Conservation (phyloP, 345 rosid species). For the Schrenkiella parvula region DNA sequence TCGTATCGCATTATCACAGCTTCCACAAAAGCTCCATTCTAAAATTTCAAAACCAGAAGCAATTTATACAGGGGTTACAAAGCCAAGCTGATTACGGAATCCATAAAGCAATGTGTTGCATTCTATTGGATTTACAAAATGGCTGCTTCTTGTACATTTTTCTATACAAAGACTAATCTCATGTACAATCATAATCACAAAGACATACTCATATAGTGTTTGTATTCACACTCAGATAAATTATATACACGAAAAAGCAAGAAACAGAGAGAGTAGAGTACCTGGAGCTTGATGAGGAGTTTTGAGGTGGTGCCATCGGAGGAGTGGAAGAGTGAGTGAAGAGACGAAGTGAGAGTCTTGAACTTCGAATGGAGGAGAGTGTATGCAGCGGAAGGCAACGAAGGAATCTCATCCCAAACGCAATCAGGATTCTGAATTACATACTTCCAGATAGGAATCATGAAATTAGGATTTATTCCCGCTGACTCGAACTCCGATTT, state of each 20-base stretch:
- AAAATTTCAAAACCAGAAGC: background rate
- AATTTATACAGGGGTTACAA: background rate
- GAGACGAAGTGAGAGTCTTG: slow-evolving; percentile 68
- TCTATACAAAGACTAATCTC: background rate
- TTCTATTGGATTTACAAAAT: background rate
- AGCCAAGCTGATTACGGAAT: background rate
- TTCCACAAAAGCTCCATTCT: slow-evolving; percentile 88
- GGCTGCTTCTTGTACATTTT: background rate
- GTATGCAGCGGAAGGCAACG: slow-evolving; percentile 70
- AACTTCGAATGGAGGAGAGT: slow-evolving; percentile 67
- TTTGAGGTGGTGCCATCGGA: slow-evolving; percentile 81
- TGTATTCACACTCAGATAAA: background rate
- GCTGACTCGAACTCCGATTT: slow-evolving; percentile 53
- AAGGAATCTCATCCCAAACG: slow-evolving; percentile 67
- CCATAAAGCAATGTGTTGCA: background rate
- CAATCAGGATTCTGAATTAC: slow-evolving; percentile 76
- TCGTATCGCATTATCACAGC: slow-evolving; percentile 95
- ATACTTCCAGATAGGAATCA: slow-evolving; percentile 75
- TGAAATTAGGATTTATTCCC: slow-evolving; percentile 56
- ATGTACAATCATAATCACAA: background rate
- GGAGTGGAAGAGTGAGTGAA: slow-evolving; percentile 68
- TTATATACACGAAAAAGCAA: background rate
- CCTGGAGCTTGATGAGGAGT: slow-evolving; percentile 82
- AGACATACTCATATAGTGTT: background rate
- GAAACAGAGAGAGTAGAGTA: slow-evolving; percentile 10